phyloP scores from a whole-genome alignment of 1,284 basidiomycete genomes.

The Thelephora terrestris region DNA sequence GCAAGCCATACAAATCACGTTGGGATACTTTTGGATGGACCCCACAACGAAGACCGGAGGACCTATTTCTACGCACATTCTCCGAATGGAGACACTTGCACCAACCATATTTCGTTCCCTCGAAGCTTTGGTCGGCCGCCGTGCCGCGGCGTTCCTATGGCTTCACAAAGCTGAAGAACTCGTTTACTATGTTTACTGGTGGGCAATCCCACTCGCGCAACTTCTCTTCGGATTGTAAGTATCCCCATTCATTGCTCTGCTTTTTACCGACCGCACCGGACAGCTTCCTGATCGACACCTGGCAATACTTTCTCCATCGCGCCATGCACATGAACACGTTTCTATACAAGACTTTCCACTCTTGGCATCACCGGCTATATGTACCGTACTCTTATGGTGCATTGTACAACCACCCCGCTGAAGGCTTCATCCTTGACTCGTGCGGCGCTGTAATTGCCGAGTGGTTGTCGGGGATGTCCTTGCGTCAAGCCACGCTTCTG shows the following conservation, averaged over 20 bases:
- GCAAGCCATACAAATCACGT: constrained; percentile 74
- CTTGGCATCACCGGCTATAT: constrained; percentile 93
- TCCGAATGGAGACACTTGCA: constrained; percentile 33
- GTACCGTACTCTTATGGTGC: constrained; percentile 97
- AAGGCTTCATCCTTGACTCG: constrained; percentile 83
- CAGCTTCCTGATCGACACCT: constrained; percentile 93
- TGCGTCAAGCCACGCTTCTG: constrained; percentile 79
- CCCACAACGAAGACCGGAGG: constrained; percentile 34
- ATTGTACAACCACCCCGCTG: constrained; percentile 95
- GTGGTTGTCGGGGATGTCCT: constrained; percentile 55
- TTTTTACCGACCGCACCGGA: constrained; percentile 4
- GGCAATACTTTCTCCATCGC: constrained; percentile 97
- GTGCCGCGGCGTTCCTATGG: constrained; percentile 19
- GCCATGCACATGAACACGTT: constrained; percentile 86
- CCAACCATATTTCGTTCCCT: constrained; percentile 33
- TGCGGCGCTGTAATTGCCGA: constrained; percentile 79
- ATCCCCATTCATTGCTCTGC: constrained; percentile 2
- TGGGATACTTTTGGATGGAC: constrained; percentile 68
- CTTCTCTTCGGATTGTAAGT: constrained; percentile 81
- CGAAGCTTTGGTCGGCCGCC: constrained; percentile 29
- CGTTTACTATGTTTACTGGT: constrained; percentile 85
- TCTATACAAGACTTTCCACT: constrained; percentile 89
- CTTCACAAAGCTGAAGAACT: constrained; percentile 39
- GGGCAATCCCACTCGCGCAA: constrained; percentile 76
- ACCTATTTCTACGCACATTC: constrained; percentile 33